Base-by-base conservation (phyloP, 805 yeast genomes). In the Schwanniomyces sp. region DNA sequence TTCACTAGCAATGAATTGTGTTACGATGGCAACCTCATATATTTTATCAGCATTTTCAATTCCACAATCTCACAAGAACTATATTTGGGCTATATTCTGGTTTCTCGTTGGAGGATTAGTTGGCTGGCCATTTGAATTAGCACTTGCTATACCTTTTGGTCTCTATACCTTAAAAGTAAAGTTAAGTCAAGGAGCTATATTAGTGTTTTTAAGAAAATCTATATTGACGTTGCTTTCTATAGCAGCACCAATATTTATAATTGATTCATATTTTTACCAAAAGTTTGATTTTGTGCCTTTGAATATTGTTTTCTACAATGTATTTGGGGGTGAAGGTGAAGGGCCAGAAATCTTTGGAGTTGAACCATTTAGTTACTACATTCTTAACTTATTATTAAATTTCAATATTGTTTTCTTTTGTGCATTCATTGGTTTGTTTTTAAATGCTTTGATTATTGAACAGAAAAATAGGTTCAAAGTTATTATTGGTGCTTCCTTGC, bases 311-410 rank as follows among this genome's bases (percentile, higher is more conserved):
- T 64, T 82, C 18, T 92, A 92, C 67, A 91, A 92, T 58, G 96
- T 91, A 1, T 67, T 48, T 59, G 83, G 95, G 0, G 72, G 75
- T 47, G 87, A 81, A 37, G 78, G 78, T 6, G 75, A 88, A 24
- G 97, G 97, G 0, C 97, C 97, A 1, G 85, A 88, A 50, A 90
- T 92, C 21, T 92, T 91, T 67, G 97, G 97, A 25, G 80, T 80
- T 5, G 97, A 91, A 63, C 89, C 94, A 11, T 73, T 86, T 67
- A 61, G 70, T 30, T 92, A 88, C 63, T 92, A 92, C 59, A 52
- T 82, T 9, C 59, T 76, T 48, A 91, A 91, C 58, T 67, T 92
- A 41, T 49, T 83, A 4, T 69, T 92, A 49, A 92, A 91, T 64
- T 91, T 90, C 75, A 87, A 87, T 69, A 51, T 76, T 27, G 63